Percentiles rank a stretch among this genome's conserved stretches.
phyloP scores from a whole-genome alignment of 129 eudicot genomes.

The Glebionis coronaria region DNA sequence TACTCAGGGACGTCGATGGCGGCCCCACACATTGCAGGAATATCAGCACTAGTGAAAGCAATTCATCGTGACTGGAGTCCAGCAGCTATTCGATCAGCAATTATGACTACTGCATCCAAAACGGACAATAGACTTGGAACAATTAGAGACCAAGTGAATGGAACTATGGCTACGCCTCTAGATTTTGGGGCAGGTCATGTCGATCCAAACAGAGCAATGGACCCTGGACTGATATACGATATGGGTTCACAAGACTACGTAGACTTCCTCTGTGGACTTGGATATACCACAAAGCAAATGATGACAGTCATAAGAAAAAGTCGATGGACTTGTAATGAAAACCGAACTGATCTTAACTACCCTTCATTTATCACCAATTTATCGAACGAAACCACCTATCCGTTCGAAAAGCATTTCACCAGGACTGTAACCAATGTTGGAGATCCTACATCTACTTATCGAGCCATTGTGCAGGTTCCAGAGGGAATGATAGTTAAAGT shows the following conservation, averaged over 20 bases:
- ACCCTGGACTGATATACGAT: constrained; percentile 44
- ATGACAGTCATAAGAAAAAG: constrained; percentile 19
- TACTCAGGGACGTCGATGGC: constrained; percentile 26
- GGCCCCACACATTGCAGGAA: constrained; percentile 45
- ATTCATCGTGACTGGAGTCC: constrained; percentile 57
- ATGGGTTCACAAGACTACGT: constrained; percentile 35
- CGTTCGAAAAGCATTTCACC: constrained; percentile 9
- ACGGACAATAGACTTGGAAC: constrained; percentile 24
- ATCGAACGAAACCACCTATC: constrained; percentile 8
- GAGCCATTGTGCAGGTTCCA: constrained; percentile 13
- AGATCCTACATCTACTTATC: constrained; percentile 21
- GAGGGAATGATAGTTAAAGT: constrained; percentile 25
- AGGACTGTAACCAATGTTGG: constrained; percentile 37
- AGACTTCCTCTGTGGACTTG: constrained; percentile 32
- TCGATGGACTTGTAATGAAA: constrained; percentile 25
- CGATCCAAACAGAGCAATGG: constrained; percentile 35
- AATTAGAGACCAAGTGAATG: constrained; percentile 23
- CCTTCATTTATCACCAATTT: constrained; percentile 33
- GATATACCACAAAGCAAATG: constrained; percentile 33
- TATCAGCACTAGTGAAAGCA: constrained; percentile 40
- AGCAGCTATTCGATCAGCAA: constrained; percentile 53
- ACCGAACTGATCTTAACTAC: constrained; percentile 33
- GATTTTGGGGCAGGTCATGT: constrained; percentile 41
- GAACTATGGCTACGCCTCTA: constrained; percentile 28
- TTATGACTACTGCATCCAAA: constrained; percentile 47